Percentiles rank a stretch among this genome's conserved stretches.
Conservation (phyloP, 1,139 yeast species). For the Kluyveromyces marxianus region DNA sequence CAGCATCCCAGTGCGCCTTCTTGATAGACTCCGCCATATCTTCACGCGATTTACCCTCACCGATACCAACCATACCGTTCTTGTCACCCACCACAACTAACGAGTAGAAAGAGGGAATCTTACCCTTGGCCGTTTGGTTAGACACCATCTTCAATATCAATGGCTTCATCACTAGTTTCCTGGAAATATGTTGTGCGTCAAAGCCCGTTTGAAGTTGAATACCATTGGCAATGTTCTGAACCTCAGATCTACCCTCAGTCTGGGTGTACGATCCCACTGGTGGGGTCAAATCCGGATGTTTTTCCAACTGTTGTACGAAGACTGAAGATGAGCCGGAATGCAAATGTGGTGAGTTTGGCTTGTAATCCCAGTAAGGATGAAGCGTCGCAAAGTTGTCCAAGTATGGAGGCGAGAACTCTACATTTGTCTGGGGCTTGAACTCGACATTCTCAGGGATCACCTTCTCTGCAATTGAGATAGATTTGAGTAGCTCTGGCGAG, state of each 20-base stretch:
- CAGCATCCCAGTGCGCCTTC: conserved; percentile 93
- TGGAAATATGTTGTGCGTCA: conserved; percentile 53
- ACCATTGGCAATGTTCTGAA: conserved; percentile 41
- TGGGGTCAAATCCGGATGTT: conserved; percentile 28
- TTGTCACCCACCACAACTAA: conserved; percentile 89
- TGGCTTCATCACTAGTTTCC: conserved; percentile 56
- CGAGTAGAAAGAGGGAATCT: conserved; percentile 76
- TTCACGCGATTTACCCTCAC: conserved; percentile 86
- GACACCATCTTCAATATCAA: conserved; percentile 74
- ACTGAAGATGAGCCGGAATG: conserved; percentile 37
- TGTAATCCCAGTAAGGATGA: conserved; percentile 52
- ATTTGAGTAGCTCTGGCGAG: conserved; percentile 47
- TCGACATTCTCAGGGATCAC: conserved; percentile 48
- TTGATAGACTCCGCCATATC: conserved; percentile 70
- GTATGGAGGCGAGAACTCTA: conserved; percentile 53
- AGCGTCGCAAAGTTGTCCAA: conserved; percentile 51
- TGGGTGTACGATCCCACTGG: conserved; percentile 35
- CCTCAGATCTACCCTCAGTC: conserved; percentile 18
- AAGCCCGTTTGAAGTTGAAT: conserved; percentile 70
- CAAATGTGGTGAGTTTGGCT: conserved; percentile 35
- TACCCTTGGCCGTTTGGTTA: conserved; percentile 92
- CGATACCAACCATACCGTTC: conserved; percentile 90
- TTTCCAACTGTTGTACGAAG: conserved; percentile 29
- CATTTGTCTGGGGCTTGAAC: conserved; percentile 24
- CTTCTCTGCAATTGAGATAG: conserved; percentile 75